A percentile compares a stretch with the other conserved stretches of the same genome.
Evolutionary conservation across 2,329 filamentous ascomycete species (phyloP).

Genomic region (Rhinocladiella similis): DNA sequence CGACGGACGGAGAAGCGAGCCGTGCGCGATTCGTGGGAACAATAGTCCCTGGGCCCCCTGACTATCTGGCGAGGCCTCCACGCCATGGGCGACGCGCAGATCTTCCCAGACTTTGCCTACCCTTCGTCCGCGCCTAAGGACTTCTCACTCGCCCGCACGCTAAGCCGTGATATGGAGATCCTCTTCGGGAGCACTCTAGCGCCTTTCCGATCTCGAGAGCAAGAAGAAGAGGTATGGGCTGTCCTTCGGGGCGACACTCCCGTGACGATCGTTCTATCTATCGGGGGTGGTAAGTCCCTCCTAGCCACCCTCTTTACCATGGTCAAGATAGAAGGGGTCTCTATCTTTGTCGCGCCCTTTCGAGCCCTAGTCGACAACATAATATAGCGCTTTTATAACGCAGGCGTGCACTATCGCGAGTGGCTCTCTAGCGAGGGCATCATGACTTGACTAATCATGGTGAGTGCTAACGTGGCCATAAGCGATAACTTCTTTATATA

Average conservation of each 20-base stretch:
- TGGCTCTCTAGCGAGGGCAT: neutral
- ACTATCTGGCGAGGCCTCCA: too few relatives aligned
- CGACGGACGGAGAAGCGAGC: too few relatives aligned
- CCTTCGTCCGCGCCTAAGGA: too few relatives aligned
- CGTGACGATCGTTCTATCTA: neutral
- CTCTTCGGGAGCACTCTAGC: too few relatives aligned
- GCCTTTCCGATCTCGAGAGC: neutral
- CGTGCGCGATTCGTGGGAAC: too few relatives aligned
- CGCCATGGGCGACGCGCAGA: too few relatives aligned
- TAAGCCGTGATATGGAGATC: neutral
- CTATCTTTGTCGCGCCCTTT: neutral
- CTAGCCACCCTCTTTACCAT: neutral
- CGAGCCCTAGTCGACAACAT: neutral
- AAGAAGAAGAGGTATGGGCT: neutral
- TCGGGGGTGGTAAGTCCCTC: neutral
- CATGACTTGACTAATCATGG: neutral
- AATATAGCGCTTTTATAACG: neutral
- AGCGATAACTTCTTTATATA: too few relatives aligned
- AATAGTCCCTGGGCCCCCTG: too few relatives aligned
- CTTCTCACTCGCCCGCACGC: too few relatives aligned
- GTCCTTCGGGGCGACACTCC: neutral
- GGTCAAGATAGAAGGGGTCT: neutral
- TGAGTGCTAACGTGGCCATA: neutral
- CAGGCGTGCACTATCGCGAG: neutral
- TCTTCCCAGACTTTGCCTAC: too few relatives aligned